Evolutionary conservation across 305 asterid genomes (phyloP), one percentile per base, ranked within the genome.

Genomic region (Solanum aculeatissimum): DNA sequence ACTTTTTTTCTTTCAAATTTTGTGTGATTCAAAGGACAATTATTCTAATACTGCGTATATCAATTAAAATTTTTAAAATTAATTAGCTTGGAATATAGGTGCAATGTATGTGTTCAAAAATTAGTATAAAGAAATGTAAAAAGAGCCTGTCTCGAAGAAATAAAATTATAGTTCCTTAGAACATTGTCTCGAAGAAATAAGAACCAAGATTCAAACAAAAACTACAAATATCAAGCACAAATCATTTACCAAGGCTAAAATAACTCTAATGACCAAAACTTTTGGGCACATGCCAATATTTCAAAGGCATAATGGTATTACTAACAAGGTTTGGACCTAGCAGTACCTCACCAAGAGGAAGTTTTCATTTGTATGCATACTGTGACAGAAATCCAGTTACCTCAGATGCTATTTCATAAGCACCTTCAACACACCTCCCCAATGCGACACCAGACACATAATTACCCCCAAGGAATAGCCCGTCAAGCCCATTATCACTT

Each of bases 361-460:
- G 53, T 21, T 80, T 80, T 89, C 86, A 90, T 86, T 89, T 91
- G 89, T 86, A 87, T 78, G 84, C 86, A 82, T 82, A 85, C 80
- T 84, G 87, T 9, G 97, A 93, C 91, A 95, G 86, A 91, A 92
- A 94, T 5, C 90, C 88, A 9, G 90, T 87, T n/a, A 96, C 98
- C 83, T 95, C 93, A 25, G 91, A 91, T 47, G 99, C 98, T 74
- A 90, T 89, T 40, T 95, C 94, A 90, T 92, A 96, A 51, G 95
- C 99, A 85, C 97, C 95, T 88, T 95, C 99, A 82, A 95, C 97
- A 19, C 99, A 95, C 91, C 97, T 90, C 42, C 99, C 99, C 91
- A 96, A 89, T 6, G 98, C 98, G 43, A 96, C 98, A 77, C 99
- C 99, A 72, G 97, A 88, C 47, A 88, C 97, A 84, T 94, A 95